phyloP scores from a whole-genome alignment of 257 asterid species.

The Solanum etuberosum region DNA sequence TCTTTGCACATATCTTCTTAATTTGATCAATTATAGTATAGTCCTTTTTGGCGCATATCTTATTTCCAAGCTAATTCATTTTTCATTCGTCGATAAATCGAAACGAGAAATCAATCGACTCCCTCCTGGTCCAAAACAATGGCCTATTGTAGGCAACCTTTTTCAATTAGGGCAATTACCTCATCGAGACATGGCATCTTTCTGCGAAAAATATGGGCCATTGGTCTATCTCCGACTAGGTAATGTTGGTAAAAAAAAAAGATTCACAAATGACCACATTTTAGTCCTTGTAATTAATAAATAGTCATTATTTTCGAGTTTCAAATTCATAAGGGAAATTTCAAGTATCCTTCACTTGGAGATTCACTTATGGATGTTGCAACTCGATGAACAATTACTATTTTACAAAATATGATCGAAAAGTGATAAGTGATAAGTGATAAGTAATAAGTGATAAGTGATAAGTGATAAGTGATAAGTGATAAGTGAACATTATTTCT shows the following conservation, averaged over 20 bases:
- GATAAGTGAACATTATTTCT: too few relatives aligned
- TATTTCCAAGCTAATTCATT: neutral
- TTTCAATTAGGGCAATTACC: constrained; percentile 69
- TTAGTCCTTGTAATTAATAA: neutral
- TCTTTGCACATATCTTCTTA: neutral
- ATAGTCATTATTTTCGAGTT: neutral
- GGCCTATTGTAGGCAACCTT: constrained; percentile 93
- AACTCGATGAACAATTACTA: neutral
- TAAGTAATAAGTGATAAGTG: too few relatives aligned
- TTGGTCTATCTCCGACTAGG: constrained; percentile 75
- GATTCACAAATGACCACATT: neutral
- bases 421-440: neutral
- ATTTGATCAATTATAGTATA: neutral
- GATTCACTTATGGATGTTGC: neutral
- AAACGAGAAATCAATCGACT: constrained; percentile 6
- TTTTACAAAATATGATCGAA: neutral
- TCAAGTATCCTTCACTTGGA: neutral
- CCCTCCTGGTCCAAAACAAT: constrained; percentile 77
- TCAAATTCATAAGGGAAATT: neutral
- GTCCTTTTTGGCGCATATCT: neutral
- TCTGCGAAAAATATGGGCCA: constrained; percentile 74
- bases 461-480: too few relatives aligned
- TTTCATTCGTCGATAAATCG: neutral
- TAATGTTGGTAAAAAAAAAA: neutral
- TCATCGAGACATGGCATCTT: constrained; percentile 63